These are phyloP conservation scores for Dendrobium huoshanense DNA, from an alignment of 106 monocot genomes.

Conservation along the genomic window DNA sequence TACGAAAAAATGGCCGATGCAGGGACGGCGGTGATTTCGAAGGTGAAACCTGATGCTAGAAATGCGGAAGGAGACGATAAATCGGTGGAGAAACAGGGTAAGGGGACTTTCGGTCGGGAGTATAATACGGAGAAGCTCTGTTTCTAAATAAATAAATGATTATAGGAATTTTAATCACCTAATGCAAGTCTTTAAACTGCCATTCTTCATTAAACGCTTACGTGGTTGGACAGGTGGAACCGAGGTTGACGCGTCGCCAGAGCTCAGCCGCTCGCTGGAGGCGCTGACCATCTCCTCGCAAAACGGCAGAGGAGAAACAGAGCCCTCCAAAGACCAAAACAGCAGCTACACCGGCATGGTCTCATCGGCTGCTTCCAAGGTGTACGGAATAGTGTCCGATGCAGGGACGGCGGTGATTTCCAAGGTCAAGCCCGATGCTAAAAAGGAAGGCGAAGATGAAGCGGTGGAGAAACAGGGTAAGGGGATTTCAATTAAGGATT, in stretches of 20 bases:
- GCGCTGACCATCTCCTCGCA: constrained; percentile 27
- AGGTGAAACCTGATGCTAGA: constrained; percentile 2
- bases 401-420: constrained; percentile 16
- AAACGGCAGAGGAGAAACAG: neutral
- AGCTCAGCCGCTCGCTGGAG: constrained; percentile 24
- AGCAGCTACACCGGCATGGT: neutral
- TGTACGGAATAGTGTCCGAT: constrained; percentile 10
- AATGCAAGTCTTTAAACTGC: no score
- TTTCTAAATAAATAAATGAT: no score
- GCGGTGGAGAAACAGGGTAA: constrained; percentile 1
- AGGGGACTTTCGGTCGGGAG: constrained; percentile 22
- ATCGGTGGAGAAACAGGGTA: neutral
- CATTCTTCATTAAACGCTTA: neutral
- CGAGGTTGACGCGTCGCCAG: constrained; percentile 14
- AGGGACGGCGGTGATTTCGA: constrained; percentile 13
- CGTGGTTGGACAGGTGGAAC: constrained; percentile 20
- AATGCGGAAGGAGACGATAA: neutral
- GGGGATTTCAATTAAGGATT: constrained; percentile 31
- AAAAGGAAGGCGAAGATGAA: neutral
- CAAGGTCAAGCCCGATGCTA: constrained; percentile 4
- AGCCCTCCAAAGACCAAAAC: neutral
- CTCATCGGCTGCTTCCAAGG: neutral
- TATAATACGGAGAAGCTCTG: constrained; percentile 30
- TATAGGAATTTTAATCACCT: no score
- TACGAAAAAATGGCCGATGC: constrained; percentile 14